Evolutionary conservation across 192 early-diverging fungal species (phyloP), one percentile per base, ranked within the genome.

Genomic region (Fimicolochytrium jonesii): DNA sequence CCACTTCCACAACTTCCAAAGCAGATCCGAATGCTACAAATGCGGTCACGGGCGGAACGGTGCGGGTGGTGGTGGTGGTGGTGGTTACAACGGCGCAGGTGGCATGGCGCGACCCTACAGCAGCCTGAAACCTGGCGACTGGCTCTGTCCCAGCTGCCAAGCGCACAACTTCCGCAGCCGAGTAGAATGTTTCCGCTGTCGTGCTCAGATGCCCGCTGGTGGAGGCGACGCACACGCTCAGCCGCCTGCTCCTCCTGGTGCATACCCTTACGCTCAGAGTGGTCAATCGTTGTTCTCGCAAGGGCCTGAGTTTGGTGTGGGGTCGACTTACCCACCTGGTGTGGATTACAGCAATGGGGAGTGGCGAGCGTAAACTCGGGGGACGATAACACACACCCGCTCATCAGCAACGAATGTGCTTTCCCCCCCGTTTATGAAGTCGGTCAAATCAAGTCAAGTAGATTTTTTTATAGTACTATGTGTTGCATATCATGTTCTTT

Each of bases 1-100:
- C 67, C 51, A 61, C 15, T 91, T 87, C 71, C 89, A 90, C 55
- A 91, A 91, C 63, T 91, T 87, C 70, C 84, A 87, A 0, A 86
- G 82, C 23, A 72, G 89, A 43, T 72, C 66, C 6, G 71, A 74
- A 33, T 91, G 89, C 52, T 78, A 82, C 68, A 73, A 81, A 23
- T 91, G 89, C 59, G 69, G 77, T 25, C 75, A 81, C 9, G 33
- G 33, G 33, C 31, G 53, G 18, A 5, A 15, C 11, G 33, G 36
- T 17, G 53, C 33, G 3, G 33, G 22, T 13, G 6, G 18, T 7
- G 46, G 22, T 48, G 46, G 46, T 48, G 46, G 11, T 37, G 53
- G 53, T 6, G 18, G 11, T 17, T 15, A 26, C 34, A 70, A 20
- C 42, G 42, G 41, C 28, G 17, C 13, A 15, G 26, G 26, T n/a